These are phyloP conservation scores for Pleurotus citrinopileatus DNA, from an alignment of 768 basidiomycete genomes.

Conservation along the genomic window DNA sequence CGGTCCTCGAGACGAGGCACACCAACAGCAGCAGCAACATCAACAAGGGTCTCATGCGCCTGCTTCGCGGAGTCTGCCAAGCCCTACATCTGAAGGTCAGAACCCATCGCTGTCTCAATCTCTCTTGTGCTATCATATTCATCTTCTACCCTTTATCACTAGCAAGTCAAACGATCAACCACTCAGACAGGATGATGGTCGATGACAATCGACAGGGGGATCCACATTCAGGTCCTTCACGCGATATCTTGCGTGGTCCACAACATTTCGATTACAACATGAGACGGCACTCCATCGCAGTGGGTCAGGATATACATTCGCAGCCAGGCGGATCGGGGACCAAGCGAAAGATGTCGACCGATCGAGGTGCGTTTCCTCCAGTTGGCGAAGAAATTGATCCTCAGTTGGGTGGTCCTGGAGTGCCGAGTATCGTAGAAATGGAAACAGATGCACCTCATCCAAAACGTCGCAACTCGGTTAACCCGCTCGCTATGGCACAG, in stretches of 20 bases:
- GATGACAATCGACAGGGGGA: slow-evolving; percentile 32
- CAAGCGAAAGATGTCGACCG: slow-evolving; percentile 82
- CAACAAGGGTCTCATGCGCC: slow-evolving; percentile 23
- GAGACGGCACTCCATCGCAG: slow-evolving; percentile 70
- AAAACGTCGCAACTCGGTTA: slow-evolving; percentile 84
- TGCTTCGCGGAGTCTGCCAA: slow-evolving; percentile 9
- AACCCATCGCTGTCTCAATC: slow-evolving; percentile 8
- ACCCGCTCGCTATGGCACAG: slow-evolving; percentile 72
- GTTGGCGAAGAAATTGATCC: slow-evolving; percentile 64
- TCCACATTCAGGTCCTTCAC: slow-evolving; percentile 21
- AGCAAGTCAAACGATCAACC: slow-evolving; percentile 22
- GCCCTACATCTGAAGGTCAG: slow-evolving; percentile 5
- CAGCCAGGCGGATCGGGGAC: slow-evolving; percentile 48
- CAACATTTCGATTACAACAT: slow-evolving; percentile 67
- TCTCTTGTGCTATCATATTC: slow-evolving; percentile 14
- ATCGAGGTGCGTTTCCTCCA: slow-evolving; percentile 49
- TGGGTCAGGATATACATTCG: slow-evolving; percentile 46
- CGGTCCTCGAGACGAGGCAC: slow-evolving; percentile 21
- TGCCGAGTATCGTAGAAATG: slow-evolving; percentile 52
- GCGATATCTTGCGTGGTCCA: slow-evolving; percentile 30
- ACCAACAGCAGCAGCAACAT: slow-evolving; percentile 29
- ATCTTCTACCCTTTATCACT: slow-evolving; percentile 14
- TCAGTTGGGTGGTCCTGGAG: slow-evolving; percentile 65
- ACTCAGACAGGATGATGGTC: slow-evolving; percentile 10
- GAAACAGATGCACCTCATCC: slow-evolving; percentile 67